phyloP scores from a whole-genome alignment of 306 rosid genomes.

The Quercus rubra region DNA sequence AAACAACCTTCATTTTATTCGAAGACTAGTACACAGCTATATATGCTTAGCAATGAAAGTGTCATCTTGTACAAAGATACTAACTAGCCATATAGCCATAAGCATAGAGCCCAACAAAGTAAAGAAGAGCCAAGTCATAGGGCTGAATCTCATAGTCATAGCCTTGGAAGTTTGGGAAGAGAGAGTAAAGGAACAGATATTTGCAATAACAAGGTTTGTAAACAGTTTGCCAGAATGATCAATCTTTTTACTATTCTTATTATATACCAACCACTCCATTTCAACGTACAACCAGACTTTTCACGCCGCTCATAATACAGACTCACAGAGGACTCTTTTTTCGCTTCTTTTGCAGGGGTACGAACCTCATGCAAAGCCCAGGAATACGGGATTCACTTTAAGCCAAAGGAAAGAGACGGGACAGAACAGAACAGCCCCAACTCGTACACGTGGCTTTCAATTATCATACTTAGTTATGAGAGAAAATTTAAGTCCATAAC shows the following conservation, averaged over 20 bases:
- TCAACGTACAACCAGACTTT: conserved; percentile 26
- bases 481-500: no score
- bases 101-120: conserved; percentile 24
- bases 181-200: not conserved
- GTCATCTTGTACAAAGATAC: no score
- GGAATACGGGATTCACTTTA: conserved; percentile 46
- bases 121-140: conserved; percentile 18
- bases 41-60: no score
- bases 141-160: conserved; percentile 27
- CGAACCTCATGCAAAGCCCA: conserved; percentile 44
- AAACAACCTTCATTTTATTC: not conserved
- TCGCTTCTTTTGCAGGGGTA: conserved; percentile 13
- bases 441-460: conserved; percentile 35
- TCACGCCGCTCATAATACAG: conserved; percentile 17
- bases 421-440: conserved; percentile 26
- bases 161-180: conserved; percentile 29
- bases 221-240: conserved; percentile 35
- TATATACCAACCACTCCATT: conserved; percentile 16
- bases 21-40: not conserved
- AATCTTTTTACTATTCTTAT: conserved; percentile 49
- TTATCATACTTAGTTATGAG: no score
- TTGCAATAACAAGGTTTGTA: not conserved
- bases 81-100: not conserved
- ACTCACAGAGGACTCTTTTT: not conserved
- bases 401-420: conserved; percentile 19